Evolutionary conservation across 768 basidiomycete species (phyloP).

Genomic region (Russula olivacea): DNA sequence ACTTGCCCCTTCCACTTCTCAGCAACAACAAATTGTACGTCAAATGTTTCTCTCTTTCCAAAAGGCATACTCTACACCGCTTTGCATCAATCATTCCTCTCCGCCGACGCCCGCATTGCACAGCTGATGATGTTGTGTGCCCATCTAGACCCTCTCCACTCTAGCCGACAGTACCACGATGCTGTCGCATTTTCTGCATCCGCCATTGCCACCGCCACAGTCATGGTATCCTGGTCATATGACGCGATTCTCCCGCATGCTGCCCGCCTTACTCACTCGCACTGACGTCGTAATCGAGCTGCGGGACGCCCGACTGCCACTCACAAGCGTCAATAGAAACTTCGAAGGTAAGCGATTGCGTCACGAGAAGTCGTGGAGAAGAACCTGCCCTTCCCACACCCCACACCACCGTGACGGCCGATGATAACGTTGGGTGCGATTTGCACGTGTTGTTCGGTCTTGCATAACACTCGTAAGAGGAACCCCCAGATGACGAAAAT

Average conservation of each 20-base stretch:
- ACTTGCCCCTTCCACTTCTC: not conserved
- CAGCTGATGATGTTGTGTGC: constrained; percentile 10
- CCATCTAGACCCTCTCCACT: constrained; percentile 1
- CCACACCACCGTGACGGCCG: not conserved
- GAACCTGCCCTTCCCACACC: not conserved
- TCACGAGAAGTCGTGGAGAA: constrained; percentile 18
- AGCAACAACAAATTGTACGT: constrained; percentile 16
- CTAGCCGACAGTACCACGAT: constrained; percentile 24
- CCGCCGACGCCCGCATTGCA: no score
- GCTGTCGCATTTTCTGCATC: constrained; percentile 37
- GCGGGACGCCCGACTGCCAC: constrained; percentile 84
- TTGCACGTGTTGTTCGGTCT: not conserved
- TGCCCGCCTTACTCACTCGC: constrained; percentile 70
- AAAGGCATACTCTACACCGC: not conserved
- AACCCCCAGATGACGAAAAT: no score
- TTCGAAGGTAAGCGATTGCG: constrained; percentile 59
- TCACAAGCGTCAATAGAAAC: constrained; percentile 88
- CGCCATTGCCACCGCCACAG: constrained; percentile 60
- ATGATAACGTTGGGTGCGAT: not conserved
- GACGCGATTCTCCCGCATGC: constrained; percentile 74
- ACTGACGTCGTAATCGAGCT: constrained; percentile 93
- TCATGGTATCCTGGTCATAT: constrained; percentile 98
- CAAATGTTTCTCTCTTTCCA: not conserved
- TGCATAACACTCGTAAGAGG: no score
- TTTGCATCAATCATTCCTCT: not conserved